phyloP scores from a whole-genome alignment of 495 filamentous ascomycete genomes.

The Staphylotrichum longicolle region DNA sequence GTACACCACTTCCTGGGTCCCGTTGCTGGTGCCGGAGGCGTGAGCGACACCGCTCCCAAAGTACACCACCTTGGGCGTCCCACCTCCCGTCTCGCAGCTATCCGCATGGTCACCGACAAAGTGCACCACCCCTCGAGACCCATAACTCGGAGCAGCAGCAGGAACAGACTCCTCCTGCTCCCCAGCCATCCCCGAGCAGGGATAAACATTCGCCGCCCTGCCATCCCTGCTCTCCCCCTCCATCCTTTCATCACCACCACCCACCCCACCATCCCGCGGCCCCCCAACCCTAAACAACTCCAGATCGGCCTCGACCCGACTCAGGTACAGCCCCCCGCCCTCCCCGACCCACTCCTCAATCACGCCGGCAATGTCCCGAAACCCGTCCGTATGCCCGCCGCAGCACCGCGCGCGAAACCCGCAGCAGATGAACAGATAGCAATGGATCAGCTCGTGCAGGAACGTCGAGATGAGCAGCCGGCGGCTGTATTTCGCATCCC shows the following conservation, averaged over 20 bases:
- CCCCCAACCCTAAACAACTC: slow-evolving; percentile 38
- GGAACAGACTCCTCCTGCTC: slow-evolving; percentile 9
- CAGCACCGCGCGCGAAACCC: slow-evolving; percentile 49
- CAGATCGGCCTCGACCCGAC: slow-evolving; percentile 54
- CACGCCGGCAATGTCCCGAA: slow-evolving; percentile 47
- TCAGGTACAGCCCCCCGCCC: slow-evolving; percentile 45
- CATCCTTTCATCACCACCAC: not conserved
- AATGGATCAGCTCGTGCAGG: slow-evolving; percentile 57
- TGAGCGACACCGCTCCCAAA: not conserved
- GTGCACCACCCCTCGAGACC: not conserved
- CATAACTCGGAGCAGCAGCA: not conserved
- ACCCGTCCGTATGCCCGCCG: slow-evolving; percentile 54
- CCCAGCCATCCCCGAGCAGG: slow-evolving; percentile 30
- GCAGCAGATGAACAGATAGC: slow-evolving; percentile 55
- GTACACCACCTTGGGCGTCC: not conserved
- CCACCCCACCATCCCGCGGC: not conserved
- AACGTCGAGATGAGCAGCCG: slow-evolving; percentile 56
- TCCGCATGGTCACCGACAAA: not conserved
- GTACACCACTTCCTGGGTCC: slow-evolving; percentile 2
- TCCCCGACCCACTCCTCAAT: slow-evolving; percentile 55
- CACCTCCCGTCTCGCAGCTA: no score
- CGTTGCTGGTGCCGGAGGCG: not conserved
- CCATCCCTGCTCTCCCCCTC: not conserved
- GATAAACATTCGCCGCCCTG: slow-evolving; percentile 18
- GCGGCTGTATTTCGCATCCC: slow-evolving; percentile 45